Evolutionary conservation across 306 rosid genomes (phyloP), one percentile per base, ranked within the genome.

Genomic region (Begonia peltatifolia): DNA sequence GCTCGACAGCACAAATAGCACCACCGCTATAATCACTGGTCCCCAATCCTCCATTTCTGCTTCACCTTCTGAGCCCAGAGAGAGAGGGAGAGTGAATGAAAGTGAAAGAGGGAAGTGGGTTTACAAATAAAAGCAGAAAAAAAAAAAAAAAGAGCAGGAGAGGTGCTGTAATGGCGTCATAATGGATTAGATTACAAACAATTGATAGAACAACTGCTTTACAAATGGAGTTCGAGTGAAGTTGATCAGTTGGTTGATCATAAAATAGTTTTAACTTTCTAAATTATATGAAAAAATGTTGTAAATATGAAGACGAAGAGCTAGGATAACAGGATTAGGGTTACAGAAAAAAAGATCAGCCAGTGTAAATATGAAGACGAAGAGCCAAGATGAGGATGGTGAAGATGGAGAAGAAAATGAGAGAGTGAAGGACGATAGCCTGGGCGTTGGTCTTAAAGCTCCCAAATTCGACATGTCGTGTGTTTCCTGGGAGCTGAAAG

Each of bases 41-140:
- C 94, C 85, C 94, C 88, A 84, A 54, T 84, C 88, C 13, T 88
- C 94, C 94, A 84, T 80, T n/a, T 14, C 14, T 20, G 11, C 46
- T 42, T 12, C 46, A 9, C 46, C 46, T 42, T 12, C 46, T 42
- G 0, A 9, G 12, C 46, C 12, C 46, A 12, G 18, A 55, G 22
- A 23, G 18, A 30, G 41, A 47, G 9, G 22, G 47, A 35, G 38
- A 61, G 12, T n/a, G n/a, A 12, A 6, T 20, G n/a, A 41, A 16
- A 14, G 9, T 18, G 59, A 30, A 47, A 13, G 12, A 52, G 55
- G 23, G 23, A 20, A 20, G 23, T 20, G 23, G 23, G 23, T 20
- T 20, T 20, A 20, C 23, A 20, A 20, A 2, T 20, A 3, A 20
- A 20, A 20, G 23, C 23, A 20, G 23, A 20, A 20, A 20, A 20